Percentiles rank a stretch among this genome's conserved stretches.
These are phyloP conservation scores for sorghum (Sorghum bicolor) DNA, from an alignment of 176 grass and related monocot species.

Conservation along the genomic window DNA sequence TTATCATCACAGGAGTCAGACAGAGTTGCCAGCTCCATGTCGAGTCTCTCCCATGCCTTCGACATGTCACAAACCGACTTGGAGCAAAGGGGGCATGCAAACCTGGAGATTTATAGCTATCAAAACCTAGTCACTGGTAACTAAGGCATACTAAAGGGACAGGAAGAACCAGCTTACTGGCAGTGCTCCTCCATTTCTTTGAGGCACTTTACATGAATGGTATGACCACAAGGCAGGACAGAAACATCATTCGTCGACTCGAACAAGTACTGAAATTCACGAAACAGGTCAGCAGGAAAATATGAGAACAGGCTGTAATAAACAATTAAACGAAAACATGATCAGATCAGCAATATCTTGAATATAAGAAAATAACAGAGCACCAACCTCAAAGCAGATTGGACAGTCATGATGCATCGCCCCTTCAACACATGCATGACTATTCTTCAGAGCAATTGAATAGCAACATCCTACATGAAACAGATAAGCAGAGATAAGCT, in stretches of 20 bases:
- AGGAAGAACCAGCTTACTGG: constrained; percentile 51
- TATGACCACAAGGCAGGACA: constrained; percentile 84
- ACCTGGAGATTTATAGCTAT: constrained; percentile 42
- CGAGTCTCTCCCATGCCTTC: constrained; percentile 85
- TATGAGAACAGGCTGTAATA: neutral
- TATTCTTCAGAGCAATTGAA: constrained; percentile 64
- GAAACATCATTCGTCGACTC: constrained; percentile 73
- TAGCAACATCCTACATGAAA: constrained; percentile 79
- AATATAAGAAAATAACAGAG: neutral
- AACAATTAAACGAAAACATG: neutral
- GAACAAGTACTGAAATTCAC: constrained; percentile 70
- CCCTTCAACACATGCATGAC: constrained; percentile 88
- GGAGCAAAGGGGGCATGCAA: constrained; percentile 84
- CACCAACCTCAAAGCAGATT: constrained; percentile 88
- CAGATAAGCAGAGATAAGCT: constrained; percentile 2
- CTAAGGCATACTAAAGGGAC: neutral
- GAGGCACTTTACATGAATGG: constrained; percentile 81
- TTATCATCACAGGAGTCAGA: constrained; percentile 57
- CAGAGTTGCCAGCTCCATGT: constrained; percentile 70
- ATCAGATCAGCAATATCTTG: neutral
- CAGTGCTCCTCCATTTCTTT: constrained; percentile 91
- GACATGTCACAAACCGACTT: constrained; percentile 99
- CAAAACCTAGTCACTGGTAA: neutral
- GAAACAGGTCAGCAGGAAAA: constrained; percentile 11
- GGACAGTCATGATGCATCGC: constrained; percentile 99